phyloP scores from a whole-genome alignment of 2,329 filamentous ascomycete species.

The Cryphonectria carpinicola region DNA sequence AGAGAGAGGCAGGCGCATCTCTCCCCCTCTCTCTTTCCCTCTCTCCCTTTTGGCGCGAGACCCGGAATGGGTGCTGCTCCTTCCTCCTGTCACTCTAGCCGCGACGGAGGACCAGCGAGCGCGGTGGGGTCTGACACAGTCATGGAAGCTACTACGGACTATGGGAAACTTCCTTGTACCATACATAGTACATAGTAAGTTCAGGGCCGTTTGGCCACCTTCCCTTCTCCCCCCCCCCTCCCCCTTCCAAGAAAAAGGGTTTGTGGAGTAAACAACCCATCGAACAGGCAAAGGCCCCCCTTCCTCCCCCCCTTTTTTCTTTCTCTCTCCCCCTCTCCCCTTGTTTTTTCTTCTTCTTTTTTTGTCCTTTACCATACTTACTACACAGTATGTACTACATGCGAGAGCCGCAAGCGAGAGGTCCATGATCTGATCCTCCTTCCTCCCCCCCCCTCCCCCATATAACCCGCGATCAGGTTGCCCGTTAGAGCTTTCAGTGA shows the following conservation, averaged over 20 bases:
- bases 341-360: neutral
- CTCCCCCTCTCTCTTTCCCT: neutral
- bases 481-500: slow-evolving; percentile 3
- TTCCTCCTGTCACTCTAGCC: slow-evolving; percentile 23
- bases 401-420: slow-evolving; percentile 13
- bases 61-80: neutral
- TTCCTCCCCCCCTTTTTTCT: neutral
- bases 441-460: neutral
- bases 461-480: slow-evolving; percentile 20
- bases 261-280: slow-evolving; percentile 11
- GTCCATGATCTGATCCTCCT: neutral
- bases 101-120: slow-evolving; percentile 15
- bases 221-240: too few relatives aligned
- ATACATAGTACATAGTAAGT: too few relatives aligned
- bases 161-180: slow-evolving; percentile 3
- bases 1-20: too few relatives aligned
- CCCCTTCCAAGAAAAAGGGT: neutral
- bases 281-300: slow-evolving; percentile 9
- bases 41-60: neutral
- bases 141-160: neutral
- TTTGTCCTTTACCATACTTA: too few relatives aligned
- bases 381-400: neutral
- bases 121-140: neutral
- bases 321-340: too few relatives aligned
- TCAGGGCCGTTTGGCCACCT: neutral